phyloP scores from a whole-genome alignment of 345 rosid genomes.

The Psidium guajava region DNA sequence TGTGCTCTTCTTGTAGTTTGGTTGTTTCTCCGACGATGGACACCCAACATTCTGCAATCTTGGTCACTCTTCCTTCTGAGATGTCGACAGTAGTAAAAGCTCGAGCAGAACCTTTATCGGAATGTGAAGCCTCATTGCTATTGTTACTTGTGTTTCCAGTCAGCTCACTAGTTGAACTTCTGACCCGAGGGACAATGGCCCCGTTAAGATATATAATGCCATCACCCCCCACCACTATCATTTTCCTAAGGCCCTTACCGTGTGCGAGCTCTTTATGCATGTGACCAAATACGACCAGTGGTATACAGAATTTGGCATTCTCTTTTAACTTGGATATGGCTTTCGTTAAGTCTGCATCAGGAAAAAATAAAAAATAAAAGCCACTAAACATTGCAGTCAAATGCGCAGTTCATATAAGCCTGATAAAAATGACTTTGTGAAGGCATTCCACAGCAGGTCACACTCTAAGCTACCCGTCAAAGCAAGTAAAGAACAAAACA shows the following conservation, averaged over 20 bases:
- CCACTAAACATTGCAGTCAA: background rate
- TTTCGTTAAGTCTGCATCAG: constrained; percentile 57
- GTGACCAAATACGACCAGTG: constrained; percentile 79
- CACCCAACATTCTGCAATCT: constrained; percentile 69
- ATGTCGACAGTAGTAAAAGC: constrained; percentile 66
- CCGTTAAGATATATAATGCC: constrained; percentile 59
- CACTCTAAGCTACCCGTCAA: background rate
- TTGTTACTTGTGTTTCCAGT: constrained; percentile 1
- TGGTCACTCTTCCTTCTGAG: constrained; percentile 38
- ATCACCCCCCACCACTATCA: constrained; percentile 45
- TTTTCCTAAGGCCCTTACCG: constrained; percentile 55
- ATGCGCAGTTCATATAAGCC: background rate
- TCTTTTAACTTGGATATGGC: constrained; percentile 56
- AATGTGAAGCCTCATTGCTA: background rate
- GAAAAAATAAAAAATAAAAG: background rate
- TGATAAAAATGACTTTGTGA: background rate
- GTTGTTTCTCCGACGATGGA: constrained; percentile 33
- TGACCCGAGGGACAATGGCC: constrained; percentile 75
- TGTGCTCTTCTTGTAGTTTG: constrained; percentile 37
- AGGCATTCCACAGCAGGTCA: background rate
- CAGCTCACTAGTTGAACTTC: constrained; percentile 2
- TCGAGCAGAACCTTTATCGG: constrained; percentile 31
- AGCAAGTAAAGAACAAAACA: background rate
- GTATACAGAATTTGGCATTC: constrained; percentile 21
- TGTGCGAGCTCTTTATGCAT: constrained; percentile 73